Evolutionary conservation across 75 land plant genomes (phyloP).

Genomic region (Picea sitchensis): DNA sequence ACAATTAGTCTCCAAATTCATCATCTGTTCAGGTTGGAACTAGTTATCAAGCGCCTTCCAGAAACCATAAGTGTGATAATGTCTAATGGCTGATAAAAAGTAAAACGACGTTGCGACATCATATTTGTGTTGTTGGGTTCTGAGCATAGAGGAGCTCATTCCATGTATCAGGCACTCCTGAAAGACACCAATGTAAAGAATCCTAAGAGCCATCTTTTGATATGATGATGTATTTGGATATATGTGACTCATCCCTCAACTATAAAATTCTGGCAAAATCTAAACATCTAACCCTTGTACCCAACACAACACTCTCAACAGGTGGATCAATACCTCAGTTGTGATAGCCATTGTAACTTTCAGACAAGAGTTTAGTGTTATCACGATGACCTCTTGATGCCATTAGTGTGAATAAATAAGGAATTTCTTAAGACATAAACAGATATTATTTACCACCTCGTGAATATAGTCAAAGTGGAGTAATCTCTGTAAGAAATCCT

Average conservation of each 20-base stretch:
- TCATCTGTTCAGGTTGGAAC: too few relatives aligned
- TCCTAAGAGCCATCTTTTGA: constrained; percentile 49
- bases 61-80: too few relatives aligned
- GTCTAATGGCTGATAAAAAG: too few relatives aligned
- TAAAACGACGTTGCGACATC: too few relatives aligned
- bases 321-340: constrained; percentile 42
- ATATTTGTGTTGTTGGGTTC: background rate
- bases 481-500: too few relatives aligned
- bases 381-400: constrained; percentile 83
- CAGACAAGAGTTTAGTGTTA: constrained; percentile 35
- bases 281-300: constrained; percentile 61
- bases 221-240: constrained; percentile 60
- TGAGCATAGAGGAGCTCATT: constrained; percentile 85
- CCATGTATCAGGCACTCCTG: constrained; percentile 96
- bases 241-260: constrained; percentile 76
- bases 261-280: constrained; percentile 67
- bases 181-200: constrained; percentile 97
- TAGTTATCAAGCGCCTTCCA: too few relatives aligned
- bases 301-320: constrained; percentile 56
- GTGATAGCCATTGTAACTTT: constrained; percentile 26
- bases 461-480: too few relatives aligned
- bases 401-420: too few relatives aligned
- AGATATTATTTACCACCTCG: too few relatives aligned
- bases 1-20: too few relatives aligned
- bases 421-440: too few relatives aligned